A percentile compares a stretch with the other conserved stretches of the same genome.
These are phyloP conservation scores for Pyronema domesticum DNA, from an alignment of 495 filamentous ascomycete genomes.

Conservation along the genomic window DNA sequence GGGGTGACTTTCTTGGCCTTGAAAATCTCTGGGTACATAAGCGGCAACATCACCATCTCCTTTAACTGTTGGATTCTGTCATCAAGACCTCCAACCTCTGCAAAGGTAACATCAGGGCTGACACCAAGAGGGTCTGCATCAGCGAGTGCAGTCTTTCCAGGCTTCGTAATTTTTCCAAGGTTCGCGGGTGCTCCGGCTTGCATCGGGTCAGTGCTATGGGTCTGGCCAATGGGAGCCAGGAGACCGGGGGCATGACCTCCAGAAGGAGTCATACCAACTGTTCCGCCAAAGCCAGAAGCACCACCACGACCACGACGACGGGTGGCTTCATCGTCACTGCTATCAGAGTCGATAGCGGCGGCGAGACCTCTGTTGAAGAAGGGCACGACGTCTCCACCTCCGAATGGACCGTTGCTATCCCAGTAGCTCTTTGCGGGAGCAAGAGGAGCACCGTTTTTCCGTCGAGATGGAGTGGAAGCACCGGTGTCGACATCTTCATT, in stretches of 20 bases:
- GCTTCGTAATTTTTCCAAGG: conserved; percentile 64
- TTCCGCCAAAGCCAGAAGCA: conserved; percentile 45
- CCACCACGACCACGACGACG: conserved; percentile 34
- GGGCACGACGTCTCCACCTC: conserved; percentile 56
- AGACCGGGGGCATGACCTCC: conserved; percentile 40
- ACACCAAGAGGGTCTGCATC: conserved; percentile 91
- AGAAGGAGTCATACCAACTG: conserved; percentile 69
- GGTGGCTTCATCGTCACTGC: conserved; percentile 77
- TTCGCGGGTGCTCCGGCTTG: conserved; percentile 55
- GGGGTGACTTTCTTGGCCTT: conserved; percentile 77
- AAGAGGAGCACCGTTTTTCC: conserved; percentile 31
- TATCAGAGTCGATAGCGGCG: conserved; percentile 74
- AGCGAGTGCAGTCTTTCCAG: conserved; percentile 47
- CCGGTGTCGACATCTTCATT: conserved; percentile 52
- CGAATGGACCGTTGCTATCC: conserved; percentile 79
- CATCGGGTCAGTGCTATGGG: conserved; percentile 45
- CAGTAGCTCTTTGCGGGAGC: conserved; percentile 51
- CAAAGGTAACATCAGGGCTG: conserved; percentile 78
- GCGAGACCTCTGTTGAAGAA: conserved; percentile 56
- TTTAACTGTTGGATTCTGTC: conserved; percentile 89
- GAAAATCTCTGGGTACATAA: conserved; percentile 94
- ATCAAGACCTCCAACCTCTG: conserved; percentile 74
- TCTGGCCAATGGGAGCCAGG: conserved; percentile 37
- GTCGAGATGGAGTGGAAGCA: conserved; percentile 42
- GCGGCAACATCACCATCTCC: conserved; percentile 88